These are phyloP conservation scores for Fusarium temperatum DNA, from an alignment of 2,329 filamentous ascomycete genomes.

Conservation along the genomic window DNA sequence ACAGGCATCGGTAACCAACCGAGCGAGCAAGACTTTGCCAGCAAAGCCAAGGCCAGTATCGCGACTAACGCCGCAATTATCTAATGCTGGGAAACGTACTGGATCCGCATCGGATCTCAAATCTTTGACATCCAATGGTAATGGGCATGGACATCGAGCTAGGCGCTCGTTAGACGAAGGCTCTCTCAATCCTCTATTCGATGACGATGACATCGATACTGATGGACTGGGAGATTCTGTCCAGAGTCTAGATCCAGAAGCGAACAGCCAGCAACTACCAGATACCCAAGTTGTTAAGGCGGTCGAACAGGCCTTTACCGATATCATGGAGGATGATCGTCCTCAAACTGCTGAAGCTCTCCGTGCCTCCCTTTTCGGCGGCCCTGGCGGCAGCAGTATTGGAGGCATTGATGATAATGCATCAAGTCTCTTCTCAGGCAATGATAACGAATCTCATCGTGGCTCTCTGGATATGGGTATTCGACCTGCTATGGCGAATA, in stretches of 20 bases:
- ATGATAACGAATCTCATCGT: slow-evolving; percentile 68
- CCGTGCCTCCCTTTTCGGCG: slow-evolving; percentile 70
- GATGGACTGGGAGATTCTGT: slow-evolving; percentile 77
- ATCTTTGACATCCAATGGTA: slow-evolving; percentile 49
- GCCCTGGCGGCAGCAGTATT: slow-evolving; percentile 27
- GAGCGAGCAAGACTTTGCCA: slow-evolving; percentile 51
- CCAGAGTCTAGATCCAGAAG: slow-evolving; percentile 79
- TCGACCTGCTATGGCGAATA: slow-evolving; percentile 46
- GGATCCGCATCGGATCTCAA: slow-evolving; percentile 61
- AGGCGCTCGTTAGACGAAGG: slow-evolving; percentile 78
- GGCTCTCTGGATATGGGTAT: slow-evolving; percentile 66
- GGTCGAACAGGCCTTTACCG: slow-evolving; percentile 90
- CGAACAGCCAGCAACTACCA: slow-evolving; percentile 62
- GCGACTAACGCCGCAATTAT: slow-evolving; percentile 51
- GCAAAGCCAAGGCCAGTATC: slow-evolving; percentile 56
- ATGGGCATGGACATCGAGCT: slow-evolving; percentile 51
- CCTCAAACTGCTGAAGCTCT: slow-evolving; percentile 71
- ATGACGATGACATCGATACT: slow-evolving; percentile 81
- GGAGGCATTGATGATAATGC: slow-evolving; percentile 46
- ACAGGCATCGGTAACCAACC: slow-evolving; percentile 39
- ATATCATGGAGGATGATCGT: slow-evolving; percentile 85
- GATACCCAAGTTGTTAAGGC: slow-evolving; percentile 87
- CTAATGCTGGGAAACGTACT: slow-evolving; percentile 51
- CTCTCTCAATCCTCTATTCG: slow-evolving; percentile 68
- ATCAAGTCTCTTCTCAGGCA: slow-evolving; percentile 60